These are phyloP conservation scores for Encephalitozoon hellem DNA, from an alignment of 371 early-diverging fungal genomes.

Conservation along the genomic window DNA sequence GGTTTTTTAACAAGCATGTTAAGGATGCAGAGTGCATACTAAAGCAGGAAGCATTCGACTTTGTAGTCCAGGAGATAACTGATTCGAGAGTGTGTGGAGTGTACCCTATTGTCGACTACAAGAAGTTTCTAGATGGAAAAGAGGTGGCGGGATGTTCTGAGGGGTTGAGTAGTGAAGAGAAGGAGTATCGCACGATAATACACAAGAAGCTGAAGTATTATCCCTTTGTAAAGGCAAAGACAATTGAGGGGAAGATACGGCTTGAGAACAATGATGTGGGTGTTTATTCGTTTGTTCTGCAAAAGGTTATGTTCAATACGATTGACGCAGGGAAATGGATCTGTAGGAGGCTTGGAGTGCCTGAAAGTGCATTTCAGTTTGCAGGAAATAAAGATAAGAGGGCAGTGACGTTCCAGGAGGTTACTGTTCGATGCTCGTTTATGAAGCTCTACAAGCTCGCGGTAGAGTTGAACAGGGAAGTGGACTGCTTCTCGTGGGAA, in stretches of 20 bases:
- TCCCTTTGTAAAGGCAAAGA: slow-evolving; percentile 49
- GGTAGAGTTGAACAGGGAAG: not conserved
- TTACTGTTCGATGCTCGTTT: slow-evolving; percentile 64
- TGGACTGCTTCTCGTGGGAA: not conserved
- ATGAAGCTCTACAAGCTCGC: slow-evolving; percentile 38
- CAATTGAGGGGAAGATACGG: slow-evolving; percentile 21
- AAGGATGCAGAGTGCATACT: not conserved
- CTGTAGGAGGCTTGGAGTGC: slow-evolving; percentile 51
- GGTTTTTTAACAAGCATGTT: not conserved
- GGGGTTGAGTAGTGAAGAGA: not conserved
- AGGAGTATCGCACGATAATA: slow-evolving; percentile 45
- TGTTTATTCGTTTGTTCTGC: slow-evolving; percentile 43
- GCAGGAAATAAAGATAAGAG: slow-evolving; percentile 97
- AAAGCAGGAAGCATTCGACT: slow-evolving; percentile 51
- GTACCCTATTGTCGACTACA: slow-evolving; percentile 15
- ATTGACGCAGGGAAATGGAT: slow-evolving; percentile 41
- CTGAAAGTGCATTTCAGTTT: slow-evolving; percentile 64
- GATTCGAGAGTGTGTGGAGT: not conserved
- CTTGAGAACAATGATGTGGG: slow-evolving; percentile 7
- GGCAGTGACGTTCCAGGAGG: slow-evolving; percentile 78
- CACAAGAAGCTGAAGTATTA: slow-evolving; percentile 42
- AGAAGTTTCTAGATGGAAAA: slow-evolving; percentile 12
- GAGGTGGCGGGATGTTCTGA: not conserved
- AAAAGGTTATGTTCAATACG: slow-evolving; percentile 50
- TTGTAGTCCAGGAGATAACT: slow-evolving; percentile 54